Evolutionary conservation across 179 eudicot species (phyloP), one percentile per base, ranked within the genome.

Genomic region (Dionaea muscipula): DNA sequence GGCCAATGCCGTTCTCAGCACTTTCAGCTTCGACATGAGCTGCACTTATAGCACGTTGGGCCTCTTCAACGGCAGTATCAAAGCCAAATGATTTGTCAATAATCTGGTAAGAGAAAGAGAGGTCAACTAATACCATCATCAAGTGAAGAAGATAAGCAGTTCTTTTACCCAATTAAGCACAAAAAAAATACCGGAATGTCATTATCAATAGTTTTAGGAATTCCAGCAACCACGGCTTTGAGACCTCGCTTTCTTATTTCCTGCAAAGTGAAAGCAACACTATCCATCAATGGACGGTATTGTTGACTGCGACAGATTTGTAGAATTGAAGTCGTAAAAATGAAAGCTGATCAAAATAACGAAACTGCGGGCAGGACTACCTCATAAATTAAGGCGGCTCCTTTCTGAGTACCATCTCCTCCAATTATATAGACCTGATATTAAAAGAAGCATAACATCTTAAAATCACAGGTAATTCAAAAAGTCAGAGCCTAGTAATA

Each of bases 1-100:
- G 79, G 53, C 97, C 97, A 15, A 90, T 83, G 31, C 97, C 78
- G 72, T 90, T 86, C 69, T 83, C 94, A 45, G 51, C 62, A 75
- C 97, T 86, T 66, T 81, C 86, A 55, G 97, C 80, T 76, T 90
- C 97, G 64, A 80, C 93, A 73, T 90, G 97, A n/a, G 95, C 97
- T 27, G 97, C 94, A 65, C 81, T 81, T n/a, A 90, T 86, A 48
- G 95, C 97, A 51, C 97, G 89, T 50, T 90, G 95, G 47, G 97
- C 97, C 72, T 86, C 97, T 77, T 87, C 95, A 45, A 91, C 98
- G 25, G 98, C 94, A 58, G 94, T 73, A 63, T 91, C 98, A 72
- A 91, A 91, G 45, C 98, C 98, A 55, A 91, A 91, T 4, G 98
- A 86, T 65, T 74, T 91, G 74, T 91, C 98, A 60, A 91, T 91